These are phyloP conservation scores for Hevea brasiliensis DNA, from an alignment of 345 rosid genomes.

Conservation along the genomic window DNA sequence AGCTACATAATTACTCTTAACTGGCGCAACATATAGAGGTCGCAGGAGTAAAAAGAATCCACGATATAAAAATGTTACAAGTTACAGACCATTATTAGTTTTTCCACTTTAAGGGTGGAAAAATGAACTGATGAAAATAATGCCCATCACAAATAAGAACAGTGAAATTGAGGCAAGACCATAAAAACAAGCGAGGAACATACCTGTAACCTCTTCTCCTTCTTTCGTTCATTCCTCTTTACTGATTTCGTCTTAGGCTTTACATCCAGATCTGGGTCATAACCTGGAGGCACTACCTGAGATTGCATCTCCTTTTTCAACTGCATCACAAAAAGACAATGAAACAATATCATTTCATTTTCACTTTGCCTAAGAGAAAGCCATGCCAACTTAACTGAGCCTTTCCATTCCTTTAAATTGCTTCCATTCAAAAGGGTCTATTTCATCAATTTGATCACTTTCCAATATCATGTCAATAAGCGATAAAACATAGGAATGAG, in stretches of 20 bases:
- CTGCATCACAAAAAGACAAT: slow-evolving; percentile 38
- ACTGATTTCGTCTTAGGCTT: slow-evolving; percentile 80
- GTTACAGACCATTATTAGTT: background rate
- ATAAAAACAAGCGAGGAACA: background rate
- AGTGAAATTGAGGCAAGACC: background rate
- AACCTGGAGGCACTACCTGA: slow-evolving; percentile 74
- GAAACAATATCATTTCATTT: background rate
- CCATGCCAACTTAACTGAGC: background rate
- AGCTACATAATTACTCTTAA: background rate
- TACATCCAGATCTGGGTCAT: slow-evolving; percentile 51
- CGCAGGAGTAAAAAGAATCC: background rate
- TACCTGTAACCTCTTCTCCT: slow-evolving; percentile 87
- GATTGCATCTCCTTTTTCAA: slow-evolving; percentile 73
- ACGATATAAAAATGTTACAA: background rate
- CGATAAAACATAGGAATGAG: background rate
- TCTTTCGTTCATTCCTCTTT: slow-evolving; percentile 83
- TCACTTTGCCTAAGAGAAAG: too few relatives aligned
- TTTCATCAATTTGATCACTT: too few relatives aligned
- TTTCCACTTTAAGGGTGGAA: background rate
- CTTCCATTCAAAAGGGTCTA: too few relatives aligned
- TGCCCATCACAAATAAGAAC: background rate
- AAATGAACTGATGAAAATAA: background rate
- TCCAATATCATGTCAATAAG: too few relatives aligned
- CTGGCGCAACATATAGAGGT: background rate
- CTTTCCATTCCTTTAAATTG: too few relatives aligned